phyloP scores from a whole-genome alignment of 2,329 filamentous ascomycete genomes.

The Colletotrichum endophyticum region DNA sequence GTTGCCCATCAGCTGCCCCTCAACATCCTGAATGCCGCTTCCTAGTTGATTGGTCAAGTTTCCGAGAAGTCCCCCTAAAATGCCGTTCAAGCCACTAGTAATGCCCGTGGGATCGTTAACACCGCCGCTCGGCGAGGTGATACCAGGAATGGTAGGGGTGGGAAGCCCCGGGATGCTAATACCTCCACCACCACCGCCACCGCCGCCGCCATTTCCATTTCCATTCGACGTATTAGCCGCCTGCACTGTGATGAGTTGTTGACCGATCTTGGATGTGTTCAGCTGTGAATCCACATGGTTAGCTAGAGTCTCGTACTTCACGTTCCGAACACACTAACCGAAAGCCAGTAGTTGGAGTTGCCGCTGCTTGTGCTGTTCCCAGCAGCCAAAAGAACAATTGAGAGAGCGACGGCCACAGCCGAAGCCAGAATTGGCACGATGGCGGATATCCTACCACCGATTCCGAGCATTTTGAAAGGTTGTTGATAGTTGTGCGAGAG shows the following conservation, averaged over 20 bases:
- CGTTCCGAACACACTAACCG: background rate
- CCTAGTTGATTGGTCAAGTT: conserved; percentile 22
- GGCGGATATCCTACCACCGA: conserved; percentile 7
- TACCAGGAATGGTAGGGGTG: background rate
- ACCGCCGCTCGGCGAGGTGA: background rate
- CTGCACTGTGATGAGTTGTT: conserved; percentile 18
- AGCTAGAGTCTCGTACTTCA: accelerated
- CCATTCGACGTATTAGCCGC: conserved; percentile 7
- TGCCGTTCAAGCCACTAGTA: conserved; percentile 8
- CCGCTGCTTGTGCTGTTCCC: conserved; percentile 7
- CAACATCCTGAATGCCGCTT: conserved; percentile 23
- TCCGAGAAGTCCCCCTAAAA: conserved; percentile 20
- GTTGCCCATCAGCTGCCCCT: conserved; percentile 25
- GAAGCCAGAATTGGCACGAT: conserved; percentile 15
- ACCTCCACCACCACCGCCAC: background rate
- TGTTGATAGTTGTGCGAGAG: background rate
- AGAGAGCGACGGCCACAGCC: conserved; percentile 40
- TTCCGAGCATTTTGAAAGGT: background rate
- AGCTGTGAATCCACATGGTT: background rate
- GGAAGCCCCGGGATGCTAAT: background rate
- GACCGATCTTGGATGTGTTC: conserved; percentile 22
- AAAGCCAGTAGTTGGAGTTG: conserved; percentile 14
- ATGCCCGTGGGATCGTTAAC: conserved; percentile 5
- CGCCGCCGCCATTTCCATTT: background rate
- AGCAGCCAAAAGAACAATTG: conserved; percentile 3